A percentile compares a stretch with the other conserved stretches of the same genome.
Conservation (phyloP, 345 rosid genomes). For the Clausena lansium region DNA sequence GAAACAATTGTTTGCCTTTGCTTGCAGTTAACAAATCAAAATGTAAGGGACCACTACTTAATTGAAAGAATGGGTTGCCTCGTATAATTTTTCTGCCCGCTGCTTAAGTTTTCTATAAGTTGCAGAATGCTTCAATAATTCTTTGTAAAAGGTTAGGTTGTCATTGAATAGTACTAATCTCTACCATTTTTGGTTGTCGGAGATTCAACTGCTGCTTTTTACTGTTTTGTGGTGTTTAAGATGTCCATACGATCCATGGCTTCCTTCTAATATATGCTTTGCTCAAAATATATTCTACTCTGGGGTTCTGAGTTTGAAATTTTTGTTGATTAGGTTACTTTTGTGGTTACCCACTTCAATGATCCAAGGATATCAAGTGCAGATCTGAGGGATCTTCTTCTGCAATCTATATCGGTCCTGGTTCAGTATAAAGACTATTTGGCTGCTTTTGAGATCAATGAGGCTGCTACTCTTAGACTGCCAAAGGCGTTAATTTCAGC, state of each 20-base stretch:
- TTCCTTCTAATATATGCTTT: not conserved
- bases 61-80: not conserved
- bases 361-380: slow-evolving; percentile 87
- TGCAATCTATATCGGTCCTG: slow-evolving; percentile 88
- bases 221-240: not conserved
- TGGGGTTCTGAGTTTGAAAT: slow-evolving; percentile 4
- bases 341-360: slow-evolving; percentile 83
- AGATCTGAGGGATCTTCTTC: slow-evolving; percentile 89
- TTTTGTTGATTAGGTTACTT: slow-evolving; percentile 67
- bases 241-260: not conserved
- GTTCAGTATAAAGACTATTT: slow-evolving; percentile 88
- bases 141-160: not conserved
- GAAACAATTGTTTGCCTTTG: not conserved
- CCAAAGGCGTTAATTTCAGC: slow-evolving; percentile 78
- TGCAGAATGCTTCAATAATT: not conserved
- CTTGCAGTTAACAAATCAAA: not conserved
- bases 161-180: not conserved
- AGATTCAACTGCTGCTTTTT: not conserved
- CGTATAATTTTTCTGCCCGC: not conserved
- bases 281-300: not conserved
- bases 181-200: not conserved
- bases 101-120: not conserved
- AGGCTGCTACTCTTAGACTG: slow-evolving; percentile 72
- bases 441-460: slow-evolving; percentile 82
- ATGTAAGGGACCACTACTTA: not conserved